Evolutionary conservation across 306 rosid genomes (phyloP), one percentile per base, ranked within the genome.

Genomic region (Hippophae rhamnoides): DNA sequence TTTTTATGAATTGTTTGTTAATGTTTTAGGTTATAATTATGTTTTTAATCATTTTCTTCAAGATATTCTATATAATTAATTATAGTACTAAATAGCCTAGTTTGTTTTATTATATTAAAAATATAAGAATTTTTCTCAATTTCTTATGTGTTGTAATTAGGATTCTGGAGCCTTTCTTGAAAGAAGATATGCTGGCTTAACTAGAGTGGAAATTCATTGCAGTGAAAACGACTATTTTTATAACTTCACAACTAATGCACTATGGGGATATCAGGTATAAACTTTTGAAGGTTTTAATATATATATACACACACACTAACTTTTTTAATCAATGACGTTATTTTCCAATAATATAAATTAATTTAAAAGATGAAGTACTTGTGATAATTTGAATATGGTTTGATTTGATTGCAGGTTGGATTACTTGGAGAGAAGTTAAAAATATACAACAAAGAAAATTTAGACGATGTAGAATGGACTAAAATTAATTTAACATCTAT

Each of bases 101-200:
- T 18, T 18, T 18, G 23, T 18, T 18, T 18, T 18, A 18, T 18
- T 18, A 18, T 18, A 18, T 18, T 18, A 18, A 18, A 0, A 18
- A 0, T 18, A 0, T 18, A 18, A 0, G 1, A 3, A 1, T 8
- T 23, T 18, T 6, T 8, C 27, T 1, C 2, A 5, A 5, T 66
- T 31, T 31, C 8, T 7, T 11, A 4, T 61, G 3, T 60, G 52
- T 13, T 44, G 41, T 67, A 56, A 43, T 62, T 58, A 86, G 95
- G 90, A 86, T 67, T 86, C 95, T 10, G 95, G 95, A 48, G 69
- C 95, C 48, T 86, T 58, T 73, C 87, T 86, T 42, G 95, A 86
- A 75, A 74, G 76, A 55, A 81, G 80, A 79, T 65, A 69, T 54
- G 58, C 79, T 60, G 95, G 95, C 47, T 79, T 86, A 64, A 68